A percentile compares a stretch with the other conserved stretches of the same genome.
Conservation (phyloP, 2,329 filamentous ascomycete genomes). For the Penicillium sp. region DNA sequence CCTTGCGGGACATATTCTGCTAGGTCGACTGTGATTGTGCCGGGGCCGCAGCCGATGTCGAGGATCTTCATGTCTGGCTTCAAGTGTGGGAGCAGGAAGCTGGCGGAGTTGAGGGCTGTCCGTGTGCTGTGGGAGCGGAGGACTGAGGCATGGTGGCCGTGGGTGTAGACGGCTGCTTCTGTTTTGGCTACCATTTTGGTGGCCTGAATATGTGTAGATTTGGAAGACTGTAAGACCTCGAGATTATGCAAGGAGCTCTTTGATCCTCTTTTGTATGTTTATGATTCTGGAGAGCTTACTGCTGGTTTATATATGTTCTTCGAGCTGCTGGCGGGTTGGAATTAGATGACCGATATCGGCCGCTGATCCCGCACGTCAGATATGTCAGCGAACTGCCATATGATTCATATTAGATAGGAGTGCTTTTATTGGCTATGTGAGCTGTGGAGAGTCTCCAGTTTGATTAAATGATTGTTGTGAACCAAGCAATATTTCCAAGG, state of each 20-base stretch:
- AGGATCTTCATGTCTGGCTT: slow-evolving; percentile 39
- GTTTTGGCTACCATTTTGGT: slow-evolving; percentile 12
- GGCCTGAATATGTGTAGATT: background rate
- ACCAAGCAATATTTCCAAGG: background rate
- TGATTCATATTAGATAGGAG: background rate
- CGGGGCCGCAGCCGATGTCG: slow-evolving; percentile 47
- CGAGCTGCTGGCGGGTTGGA: background rate
- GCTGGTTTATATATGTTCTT: slow-evolving; percentile 7
- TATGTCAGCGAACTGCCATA: background rate
- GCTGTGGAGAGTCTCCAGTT: background rate
- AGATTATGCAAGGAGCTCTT: background rate
- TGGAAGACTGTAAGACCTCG: background rate
- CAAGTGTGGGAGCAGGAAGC: slow-evolving; percentile 43
- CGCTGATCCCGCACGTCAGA: background rate
- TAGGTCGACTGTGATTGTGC: slow-evolving; percentile 45
- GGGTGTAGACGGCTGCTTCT: slow-evolving; percentile 29
- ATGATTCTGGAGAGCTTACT: background rate
- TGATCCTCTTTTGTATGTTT: background rate
- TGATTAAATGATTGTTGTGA: background rate
- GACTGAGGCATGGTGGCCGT: slow-evolving; percentile 33
- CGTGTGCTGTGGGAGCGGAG: slow-evolving; percentile 31
- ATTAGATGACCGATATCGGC: slow-evolving; percentile 12
- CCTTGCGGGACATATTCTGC: slow-evolving; percentile 41
- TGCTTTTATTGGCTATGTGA: background rate
- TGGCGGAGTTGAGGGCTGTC: slow-evolving; percentile 35